Evolutionary conservation across 2,329 filamentous ascomycete genomes (phyloP), one percentile per base, ranked within the genome.

Genomic region (Penicillium psychrosexuale): DNA sequence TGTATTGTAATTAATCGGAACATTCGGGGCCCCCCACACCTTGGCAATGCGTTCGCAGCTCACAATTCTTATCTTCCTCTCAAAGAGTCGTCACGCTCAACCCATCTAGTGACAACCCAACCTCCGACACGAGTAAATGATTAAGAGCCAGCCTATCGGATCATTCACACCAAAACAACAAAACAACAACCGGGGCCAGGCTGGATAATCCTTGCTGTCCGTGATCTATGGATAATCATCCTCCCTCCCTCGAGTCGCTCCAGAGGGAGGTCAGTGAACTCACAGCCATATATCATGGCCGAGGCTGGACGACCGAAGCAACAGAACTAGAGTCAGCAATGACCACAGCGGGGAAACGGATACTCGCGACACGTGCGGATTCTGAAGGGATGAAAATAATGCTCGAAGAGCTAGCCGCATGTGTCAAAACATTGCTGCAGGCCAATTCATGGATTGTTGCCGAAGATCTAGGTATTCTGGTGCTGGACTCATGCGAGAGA

Each of bases 401-500:
- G 2, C 52, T 60, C 5, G 46, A 54, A 24, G 40, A 39, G 39
- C 43, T 60, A 8, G 31, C 28, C 17, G 22, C 28, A 3, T 48
- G 57, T 27, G 38, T 59, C 0, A 58, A 47, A 22, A 13, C 15
- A 12, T 45, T 48, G 39, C 34, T 60, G 3, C 36, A 49, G 5
- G 31, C 30, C 38, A 51, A 49, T 13, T 51, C 40, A 28, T 60
- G 58, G 56, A 44, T n/a, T 3, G 39, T 24, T 7, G 58, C 58
- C n/a, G 53, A 19, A 12, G 58, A 60, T 13, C 27, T 59, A 8
- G 49, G 47, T 9, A 33, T 36, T 8, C 5, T 52, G 5, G 36
- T 60, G 28, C 39, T 58, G 8, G 12, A 37, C 2, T 7, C 30
- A 4, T 50, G 47, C 36, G 36, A 56, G 11, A 36, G 4, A 2